phyloP scores from a whole-genome alignment of 2,329 filamentous ascomycete genomes.

The Arthrobotrys sinensis region DNA sequence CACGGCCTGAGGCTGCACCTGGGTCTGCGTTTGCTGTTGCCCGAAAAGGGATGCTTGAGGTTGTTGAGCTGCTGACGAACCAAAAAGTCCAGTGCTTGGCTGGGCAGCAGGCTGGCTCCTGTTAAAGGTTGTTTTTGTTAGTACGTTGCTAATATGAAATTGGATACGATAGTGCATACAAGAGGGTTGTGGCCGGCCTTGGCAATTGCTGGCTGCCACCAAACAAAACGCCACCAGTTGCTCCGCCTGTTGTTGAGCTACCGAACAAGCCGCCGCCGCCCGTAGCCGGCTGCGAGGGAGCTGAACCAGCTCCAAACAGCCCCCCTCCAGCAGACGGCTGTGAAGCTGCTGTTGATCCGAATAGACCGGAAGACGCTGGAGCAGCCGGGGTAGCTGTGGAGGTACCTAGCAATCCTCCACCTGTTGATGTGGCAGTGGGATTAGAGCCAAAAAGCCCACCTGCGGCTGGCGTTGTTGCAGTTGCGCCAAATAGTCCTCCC shows the following conservation, averaged over 20 bases:
- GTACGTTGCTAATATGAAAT: not conserved
- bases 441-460: conserved; percentile 49
- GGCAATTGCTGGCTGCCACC: conserved; percentile 23
- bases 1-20: conserved; percentile 49
- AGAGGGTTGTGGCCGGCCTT: conserved; percentile 20
- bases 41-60: conserved; percentile 43
- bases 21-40: conserved; percentile 41
- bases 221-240: conserved; percentile 35
- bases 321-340: conserved; percentile 23
- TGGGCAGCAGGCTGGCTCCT: conserved; percentile 46
- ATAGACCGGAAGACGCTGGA: conserved; percentile 32
- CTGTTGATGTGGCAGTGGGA: conserved; percentile 21
- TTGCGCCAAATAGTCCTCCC: conserved; percentile 44
- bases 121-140: not conserved
- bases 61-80: conserved; percentile 44
- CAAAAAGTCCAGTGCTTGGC: conserved; percentile 59
- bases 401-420: conserved; percentile 35
- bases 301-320: conserved; percentile 45
- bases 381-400: conserved; percentile 14
- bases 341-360: conserved; percentile 36
- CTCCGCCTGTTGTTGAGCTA: conserved; percentile 22
- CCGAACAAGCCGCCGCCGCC: conserved; percentile 41
- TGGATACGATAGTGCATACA: conserved; percentile 27
- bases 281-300: conserved; percentile 22
- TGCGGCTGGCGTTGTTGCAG: conserved; percentile 25